These are phyloP conservation scores for Choiromyces venosus DNA, from an alignment of 495 filamentous ascomycete genomes.

Conservation along the genomic window DNA sequence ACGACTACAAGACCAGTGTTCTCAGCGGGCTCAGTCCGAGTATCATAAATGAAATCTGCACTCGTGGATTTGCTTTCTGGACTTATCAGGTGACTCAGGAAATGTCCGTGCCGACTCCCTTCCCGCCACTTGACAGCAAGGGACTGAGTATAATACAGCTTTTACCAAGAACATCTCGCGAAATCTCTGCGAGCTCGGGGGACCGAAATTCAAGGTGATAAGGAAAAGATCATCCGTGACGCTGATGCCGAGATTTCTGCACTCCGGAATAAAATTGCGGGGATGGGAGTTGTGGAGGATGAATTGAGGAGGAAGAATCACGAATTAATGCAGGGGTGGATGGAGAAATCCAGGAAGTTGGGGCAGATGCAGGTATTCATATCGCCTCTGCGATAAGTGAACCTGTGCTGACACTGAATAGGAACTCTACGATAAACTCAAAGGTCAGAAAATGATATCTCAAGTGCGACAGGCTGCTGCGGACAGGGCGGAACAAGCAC, in stretches of 20 bases:
- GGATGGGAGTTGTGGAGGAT: constrained; percentile 61
- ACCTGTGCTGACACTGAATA: not conserved
- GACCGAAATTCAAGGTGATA: constrained; percentile 58
- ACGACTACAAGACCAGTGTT: constrained; percentile 91
- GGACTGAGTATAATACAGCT: constrained; percentile 47
- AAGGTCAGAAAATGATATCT: constrained; percentile 48
- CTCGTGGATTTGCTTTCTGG: constrained; percentile 79
- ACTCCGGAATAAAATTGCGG: constrained; percentile 62
- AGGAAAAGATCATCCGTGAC: constrained; percentile 75
- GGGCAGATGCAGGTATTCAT: constrained; percentile 56
- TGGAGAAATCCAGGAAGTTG: constrained; percentile 71
- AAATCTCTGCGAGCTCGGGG: constrained; percentile 74
- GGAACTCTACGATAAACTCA: constrained; percentile 78
- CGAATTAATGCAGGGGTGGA: constrained; percentile 62
- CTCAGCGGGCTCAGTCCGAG: constrained; percentile 78
- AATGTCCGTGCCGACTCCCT: constrained; percentile 54
- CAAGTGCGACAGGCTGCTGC: constrained; percentile 32
- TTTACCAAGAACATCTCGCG: constrained; percentile 73
- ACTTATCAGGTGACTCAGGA: constrained; percentile 87
- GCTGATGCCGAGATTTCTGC: constrained; percentile 71
- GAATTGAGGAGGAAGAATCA: constrained; percentile 67
- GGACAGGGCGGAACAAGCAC: constrained; percentile 27
- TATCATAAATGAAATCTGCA: constrained; percentile 85
- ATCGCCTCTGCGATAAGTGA: not conserved
- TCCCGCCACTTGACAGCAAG: not conserved